Evolutionary conservation across 768 basidiomycete species (phyloP).

Genomic region (Suillus subalutaceus): DNA sequence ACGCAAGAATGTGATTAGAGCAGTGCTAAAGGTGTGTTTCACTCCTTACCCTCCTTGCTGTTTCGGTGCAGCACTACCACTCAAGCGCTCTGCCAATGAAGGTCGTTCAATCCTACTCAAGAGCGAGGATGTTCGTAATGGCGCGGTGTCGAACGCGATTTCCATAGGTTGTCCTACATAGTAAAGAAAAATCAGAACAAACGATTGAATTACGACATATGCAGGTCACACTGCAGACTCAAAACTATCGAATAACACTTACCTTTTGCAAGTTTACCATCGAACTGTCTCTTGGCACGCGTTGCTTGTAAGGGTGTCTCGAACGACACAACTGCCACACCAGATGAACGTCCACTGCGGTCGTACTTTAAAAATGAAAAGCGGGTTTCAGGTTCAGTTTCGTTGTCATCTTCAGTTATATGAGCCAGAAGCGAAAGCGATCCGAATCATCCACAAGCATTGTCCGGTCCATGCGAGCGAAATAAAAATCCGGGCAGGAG

Average conservation of each 20-base stretch:
- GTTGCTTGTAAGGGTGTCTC: slow-evolving; percentile 80
- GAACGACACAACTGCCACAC: slow-evolving; percentile 78
- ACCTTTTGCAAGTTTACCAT: slow-evolving; percentile 92
- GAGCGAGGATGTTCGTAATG: slow-evolving; percentile 58
- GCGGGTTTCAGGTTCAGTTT: slow-evolving; percentile 60
- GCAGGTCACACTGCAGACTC: neutral
- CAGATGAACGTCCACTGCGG: slow-evolving; percentile 90
- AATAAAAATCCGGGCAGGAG: slow-evolving; percentile 30
- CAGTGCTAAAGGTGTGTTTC: neutral
- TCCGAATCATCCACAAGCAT: slow-evolving; percentile 31
- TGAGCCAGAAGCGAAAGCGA: slow-evolving; percentile 47
- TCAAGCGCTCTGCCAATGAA: slow-evolving; percentile 67
- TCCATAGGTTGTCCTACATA: slow-evolving; percentile 74
- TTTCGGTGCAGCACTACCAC: slow-evolving; percentile 42
- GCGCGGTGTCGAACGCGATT: slow-evolving; percentile 59
- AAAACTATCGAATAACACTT: slow-evolving; percentile 7
- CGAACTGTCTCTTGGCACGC: slow-evolving; percentile 79
- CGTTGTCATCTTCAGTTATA: slow-evolving; percentile 39
- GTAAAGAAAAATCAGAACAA: slow-evolving; percentile 11
- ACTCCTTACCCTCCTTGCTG: slow-evolving; percentile 19
- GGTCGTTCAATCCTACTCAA: slow-evolving; percentile 77
- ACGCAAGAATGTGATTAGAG: neutral
- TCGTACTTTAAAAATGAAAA: slow-evolving; percentile 78
- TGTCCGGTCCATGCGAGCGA: slow-evolving; percentile 32
- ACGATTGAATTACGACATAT: slow-evolving; percentile 11